phyloP scores from a whole-genome alignment of 2,329 filamentous ascomycete genomes.

The Pseudopithomyces chartarum region DNA sequence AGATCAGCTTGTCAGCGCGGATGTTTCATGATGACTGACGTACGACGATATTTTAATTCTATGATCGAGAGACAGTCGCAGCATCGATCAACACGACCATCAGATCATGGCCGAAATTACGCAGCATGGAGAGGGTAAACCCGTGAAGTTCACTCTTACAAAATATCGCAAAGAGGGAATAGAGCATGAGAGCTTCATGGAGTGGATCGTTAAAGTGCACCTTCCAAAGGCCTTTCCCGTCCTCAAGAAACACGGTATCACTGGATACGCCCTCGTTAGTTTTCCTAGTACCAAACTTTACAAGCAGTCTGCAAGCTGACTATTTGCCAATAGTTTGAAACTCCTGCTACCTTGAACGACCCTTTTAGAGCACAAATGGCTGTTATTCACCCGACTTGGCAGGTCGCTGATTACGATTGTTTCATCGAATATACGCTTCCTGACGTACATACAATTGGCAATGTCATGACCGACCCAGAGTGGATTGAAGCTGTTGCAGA shows the following conservation, averaged over 20 bases:
- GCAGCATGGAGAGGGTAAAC: background rate
- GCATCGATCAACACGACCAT: no score
- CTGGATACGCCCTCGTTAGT: conserved; percentile 11
- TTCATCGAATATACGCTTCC: conserved; percentile 8
- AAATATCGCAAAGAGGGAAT: conserved; percentile 8
- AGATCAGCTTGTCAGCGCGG: no score
- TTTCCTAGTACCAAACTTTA: no score
- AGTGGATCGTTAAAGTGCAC: conserved; percentile 10
- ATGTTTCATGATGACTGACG: no score
- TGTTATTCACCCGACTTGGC: conserved; percentile 1
- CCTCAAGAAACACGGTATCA: conserved; percentile 8
- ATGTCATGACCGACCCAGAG: conserved; percentile 5
- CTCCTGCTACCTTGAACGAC: conserved; percentile 5
- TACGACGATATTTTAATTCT: no score
- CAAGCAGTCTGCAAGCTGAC: background rate
- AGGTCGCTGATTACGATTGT: conserved; percentile 11
- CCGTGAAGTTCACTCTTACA: conserved; percentile 8
- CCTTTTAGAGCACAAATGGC: conserved; percentile 5
- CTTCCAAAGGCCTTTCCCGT: conserved; percentile 8
- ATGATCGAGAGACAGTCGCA: no score
- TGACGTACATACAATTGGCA: conserved; percentile 1
- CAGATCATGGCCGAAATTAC: background rate
- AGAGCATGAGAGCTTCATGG: conserved; percentile 7
- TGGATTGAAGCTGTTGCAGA: conserved; percentile 2
- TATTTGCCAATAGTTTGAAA: conserved; percentile 3